Percentiles rank a stretch among this genome's conserved stretches.
Evolutionary conservation across 1,139 yeast genomes (phyloP).

Genomic region (Arxiozyma bovina): DNA sequence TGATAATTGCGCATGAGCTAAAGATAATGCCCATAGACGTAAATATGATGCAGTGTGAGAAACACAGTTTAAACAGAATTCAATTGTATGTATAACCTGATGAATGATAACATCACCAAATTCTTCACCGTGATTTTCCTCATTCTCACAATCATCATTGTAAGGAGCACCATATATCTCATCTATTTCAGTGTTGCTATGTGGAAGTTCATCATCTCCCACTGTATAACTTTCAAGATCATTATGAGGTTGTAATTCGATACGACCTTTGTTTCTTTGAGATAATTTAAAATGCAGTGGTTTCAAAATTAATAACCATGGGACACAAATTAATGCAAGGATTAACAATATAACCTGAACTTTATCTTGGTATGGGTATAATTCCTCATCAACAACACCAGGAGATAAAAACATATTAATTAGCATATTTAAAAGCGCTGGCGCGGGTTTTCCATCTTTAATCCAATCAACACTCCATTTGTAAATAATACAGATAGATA

Average conservation of each 20-base stretch:
- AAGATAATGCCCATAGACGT: constrained; percentile 92
- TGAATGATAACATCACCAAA: constrained; percentile 94
- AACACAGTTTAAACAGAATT: constrained; percentile 93
- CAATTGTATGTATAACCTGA: constrained; percentile 97
- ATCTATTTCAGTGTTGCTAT: constrained; percentile 14
- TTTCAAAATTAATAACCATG: constrained; percentile 83
- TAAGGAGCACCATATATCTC: constrained; percentile 14
- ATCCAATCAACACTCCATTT: constrained; percentile 96
- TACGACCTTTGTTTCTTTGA: constrained; percentile 27
- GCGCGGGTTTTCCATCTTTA: constrained; percentile 65
- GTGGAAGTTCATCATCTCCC: constrained; percentile 13
- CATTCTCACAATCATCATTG: constrained; percentile 35
- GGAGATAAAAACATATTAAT: constrained; percentile 95
- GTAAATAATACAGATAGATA: constrained; percentile 73
- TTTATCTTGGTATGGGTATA: constrained; percentile 75
- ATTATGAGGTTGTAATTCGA: constrained; percentile 25
- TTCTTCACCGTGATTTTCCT: constrained; percentile 46
- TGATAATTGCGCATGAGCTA: constrained; percentile 95
- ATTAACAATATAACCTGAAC: constrained; percentile 68
- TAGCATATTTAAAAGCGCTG: constrained; percentile 88
- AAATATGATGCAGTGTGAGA: constrained; percentile 97
- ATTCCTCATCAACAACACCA: constrained; percentile 72
- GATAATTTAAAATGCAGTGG: constrained; percentile 63
- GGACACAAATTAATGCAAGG: constrained; percentile 82
- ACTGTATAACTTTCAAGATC: constrained; percentile 11